These are phyloP conservation scores for Magnusiomyces tetraspermus DNA, from an alignment of 1,139 yeast species.

Conservation along the genomic window DNA sequence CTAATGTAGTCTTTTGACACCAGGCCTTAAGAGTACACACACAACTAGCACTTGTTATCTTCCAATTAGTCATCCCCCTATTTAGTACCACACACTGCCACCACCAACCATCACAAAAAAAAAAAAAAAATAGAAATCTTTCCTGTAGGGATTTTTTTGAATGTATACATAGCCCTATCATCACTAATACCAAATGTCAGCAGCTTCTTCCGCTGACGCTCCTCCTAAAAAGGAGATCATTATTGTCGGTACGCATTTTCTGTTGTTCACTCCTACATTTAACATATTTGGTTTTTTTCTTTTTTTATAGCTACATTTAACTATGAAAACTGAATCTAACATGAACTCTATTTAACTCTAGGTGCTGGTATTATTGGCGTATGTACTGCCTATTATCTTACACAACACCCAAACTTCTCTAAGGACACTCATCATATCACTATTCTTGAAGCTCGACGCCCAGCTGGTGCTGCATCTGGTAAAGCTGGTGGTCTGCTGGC, in stretches of 20 bases:
- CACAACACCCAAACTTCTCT: constrained; percentile 72
- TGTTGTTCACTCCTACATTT: too few relatives aligned
- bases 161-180: too few relatives aligned
- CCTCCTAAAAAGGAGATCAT: constrained; percentile 29
- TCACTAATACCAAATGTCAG: too few relatives aligned
- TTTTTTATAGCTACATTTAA: background rate
- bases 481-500: constrained; percentile 95
- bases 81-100: too few relatives aligned
- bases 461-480: constrained; percentile 97
- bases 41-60: too few relatives aligned
- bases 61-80: too few relatives aligned
- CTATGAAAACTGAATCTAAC: background rate
- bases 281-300: constrained; percentile 1
- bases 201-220: constrained; percentile 1
- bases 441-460: constrained; percentile 80
- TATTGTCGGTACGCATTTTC: constrained; percentile 29
- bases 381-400: constrained; percentile 83
- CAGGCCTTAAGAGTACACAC: too few relatives aligned
- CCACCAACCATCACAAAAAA: too few relatives aligned
- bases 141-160: background rate
- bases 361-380: constrained; percentile 98
- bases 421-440: constrained; percentile 69
- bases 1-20: too few relatives aligned
- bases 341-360: constrained; percentile 2
- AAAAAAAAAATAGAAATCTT: too few relatives aligned